phyloP scores from a whole-genome alignment of 495 filamentous ascomycete species.

The Aspergillus olivimuriae region DNA sequence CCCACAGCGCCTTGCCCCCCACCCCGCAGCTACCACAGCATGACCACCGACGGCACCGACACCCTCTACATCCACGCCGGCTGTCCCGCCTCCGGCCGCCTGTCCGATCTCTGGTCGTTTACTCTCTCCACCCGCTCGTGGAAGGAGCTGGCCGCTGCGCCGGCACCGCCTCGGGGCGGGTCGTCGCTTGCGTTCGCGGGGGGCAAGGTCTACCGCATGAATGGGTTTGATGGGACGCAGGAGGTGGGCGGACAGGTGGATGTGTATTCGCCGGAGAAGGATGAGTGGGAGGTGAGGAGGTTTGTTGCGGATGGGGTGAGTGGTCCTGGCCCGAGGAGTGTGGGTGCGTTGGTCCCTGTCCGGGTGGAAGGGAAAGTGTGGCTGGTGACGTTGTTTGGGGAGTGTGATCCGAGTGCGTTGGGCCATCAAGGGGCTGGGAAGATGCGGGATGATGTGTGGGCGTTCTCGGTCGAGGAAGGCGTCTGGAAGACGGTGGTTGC shows the following conservation, averaged over 20 bases:
- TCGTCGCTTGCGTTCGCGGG: slow-evolving; percentile 52
- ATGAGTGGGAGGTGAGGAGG: slow-evolving; percentile 40
- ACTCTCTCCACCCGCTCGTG: slow-evolving; percentile 51
- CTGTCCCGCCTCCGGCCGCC: slow-evolving; percentile 49
- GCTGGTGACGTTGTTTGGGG: slow-evolving; percentile 63
- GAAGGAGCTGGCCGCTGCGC: slow-evolving; percentile 57
- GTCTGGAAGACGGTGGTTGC: slow-evolving; percentile 46
- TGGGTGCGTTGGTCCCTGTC: slow-evolving; percentile 30
- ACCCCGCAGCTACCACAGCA: slow-evolving; percentile 44
- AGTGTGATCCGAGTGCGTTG: slow-evolving; percentile 51
- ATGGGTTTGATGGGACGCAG: slow-evolving; percentile 60
- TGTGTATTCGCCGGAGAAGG: slow-evolving; percentile 30
- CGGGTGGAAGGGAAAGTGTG: slow-evolving; percentile 47
- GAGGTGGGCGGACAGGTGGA: slow-evolving; percentile 64
- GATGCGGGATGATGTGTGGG: slow-evolving; percentile 69
- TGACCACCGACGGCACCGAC: slow-evolving; percentile 42
- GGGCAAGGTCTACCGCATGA: slow-evolving; percentile 61
- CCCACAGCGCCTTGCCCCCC: slow-evolving; percentile 19
- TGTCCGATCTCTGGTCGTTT: slow-evolving; percentile 68
- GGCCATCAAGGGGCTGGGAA: slow-evolving; percentile 61
- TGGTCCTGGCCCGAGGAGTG: slow-evolving; percentile 34
- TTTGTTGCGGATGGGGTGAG: slow-evolving; percentile 40
- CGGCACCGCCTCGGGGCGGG: slow-evolving; percentile 55
- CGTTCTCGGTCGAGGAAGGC: slow-evolving; percentile 53
- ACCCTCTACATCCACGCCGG: slow-evolving; percentile 68